These are phyloP conservation scores for Pneumocystis canis DNA, from an alignment of 1,139 yeast genomes.

Conservation along the genomic window DNA sequence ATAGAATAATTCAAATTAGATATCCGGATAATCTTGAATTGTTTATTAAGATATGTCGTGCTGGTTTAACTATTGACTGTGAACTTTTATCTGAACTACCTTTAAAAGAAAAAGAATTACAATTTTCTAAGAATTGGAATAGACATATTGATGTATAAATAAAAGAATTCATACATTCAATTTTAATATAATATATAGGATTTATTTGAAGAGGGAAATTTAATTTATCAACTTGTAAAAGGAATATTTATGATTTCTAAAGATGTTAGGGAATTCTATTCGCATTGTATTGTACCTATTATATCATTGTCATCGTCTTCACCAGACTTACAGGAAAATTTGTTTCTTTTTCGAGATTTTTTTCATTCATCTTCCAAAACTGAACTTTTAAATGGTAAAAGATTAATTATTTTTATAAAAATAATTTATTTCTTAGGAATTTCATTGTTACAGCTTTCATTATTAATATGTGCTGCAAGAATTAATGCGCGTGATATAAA, in stretches of 20 bases:
- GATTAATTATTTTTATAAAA: neutral
- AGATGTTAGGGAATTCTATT: slow-evolving; percentile 8
- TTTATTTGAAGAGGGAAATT: neutral
- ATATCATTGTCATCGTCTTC: slow-evolving; percentile 1
- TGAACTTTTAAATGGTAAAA: neutral
- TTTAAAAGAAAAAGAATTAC: slow-evolving; percentile 12
- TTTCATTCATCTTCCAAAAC: slow-evolving; percentile 2
- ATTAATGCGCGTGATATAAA: slow-evolving; percentile 35
- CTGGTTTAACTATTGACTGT: slow-evolving; percentile 20
- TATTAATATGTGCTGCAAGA: slow-evolving; percentile 62
- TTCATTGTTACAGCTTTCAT: slow-evolving; percentile 14
- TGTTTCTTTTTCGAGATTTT: neutral
- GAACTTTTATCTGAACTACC: slow-evolving; percentile 16
- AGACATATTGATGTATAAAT: slow-evolving; percentile 25
- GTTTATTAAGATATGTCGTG: slow-evolving; percentile 24
- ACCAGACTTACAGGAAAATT: neutral
- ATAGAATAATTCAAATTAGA: slow-evolving; percentile 48
- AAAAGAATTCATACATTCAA: neutral
- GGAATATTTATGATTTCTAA: slow-evolving; percentile 13
- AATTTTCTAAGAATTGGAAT: slow-evolving; percentile 39
- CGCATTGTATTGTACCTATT: slow-evolving; percentile 3
- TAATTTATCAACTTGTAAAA: neutral
- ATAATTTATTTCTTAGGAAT: slow-evolving; percentile 5
- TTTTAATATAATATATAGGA: neutral
- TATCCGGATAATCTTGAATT: slow-evolving; percentile 31